Base-by-base conservation (phyloP, 2,329 filamentous ascomycete species). In the Fusarium verticillioides region DNA sequence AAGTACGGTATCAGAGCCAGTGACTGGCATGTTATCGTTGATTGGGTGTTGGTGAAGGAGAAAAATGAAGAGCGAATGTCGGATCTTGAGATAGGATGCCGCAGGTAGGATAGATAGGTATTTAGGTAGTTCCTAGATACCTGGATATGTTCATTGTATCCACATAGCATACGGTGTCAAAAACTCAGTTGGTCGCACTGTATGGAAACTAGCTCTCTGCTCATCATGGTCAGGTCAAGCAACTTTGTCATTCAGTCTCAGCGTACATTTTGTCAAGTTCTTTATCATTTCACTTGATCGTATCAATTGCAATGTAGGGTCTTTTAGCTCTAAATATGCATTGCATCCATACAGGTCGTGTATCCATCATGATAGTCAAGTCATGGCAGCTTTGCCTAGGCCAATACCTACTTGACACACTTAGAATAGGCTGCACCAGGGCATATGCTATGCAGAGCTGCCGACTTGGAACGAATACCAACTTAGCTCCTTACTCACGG, bases 401-500 rank as follows among this genome's bases (percentile, higher is more conserved):
- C 28, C 32, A 13, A 16, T n/a, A 4, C 10, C 16, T 37, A 37
- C 36, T 26, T 36, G 15, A 28, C 36, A 19, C 30, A 19, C 16
- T n/a, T 19, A 44, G 43, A 19, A 44, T 26, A 26, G 23, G 49
- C 11, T 28, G 30, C 21, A 32, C 28, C 28, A 19, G 23, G 28
- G 23, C 23, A 39, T 39, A 26, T 53, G 23, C 19, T 39, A 21
- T 53, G 23, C 10, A 50, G 21, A 37, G 43, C n/a, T 26, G 9
- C 21, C 30, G n/a, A 11, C 12, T 21, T 10, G 10, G 23, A 21
- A 28, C 10, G 30, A 19, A 60, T 18, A 32, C 28, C 4, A 39
- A 7, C 30, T 44, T 12, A 19, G 43, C 10, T 36, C 28, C 23
- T 49, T n/a, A 21, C 21, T 52, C 47, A 69, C 19, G 75, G 74